Evolutionary conservation across 2,329 filamentous ascomycete genomes (phyloP), one percentile per base, ranked within the genome.

Genomic region (Microdochium nivale): DNA sequence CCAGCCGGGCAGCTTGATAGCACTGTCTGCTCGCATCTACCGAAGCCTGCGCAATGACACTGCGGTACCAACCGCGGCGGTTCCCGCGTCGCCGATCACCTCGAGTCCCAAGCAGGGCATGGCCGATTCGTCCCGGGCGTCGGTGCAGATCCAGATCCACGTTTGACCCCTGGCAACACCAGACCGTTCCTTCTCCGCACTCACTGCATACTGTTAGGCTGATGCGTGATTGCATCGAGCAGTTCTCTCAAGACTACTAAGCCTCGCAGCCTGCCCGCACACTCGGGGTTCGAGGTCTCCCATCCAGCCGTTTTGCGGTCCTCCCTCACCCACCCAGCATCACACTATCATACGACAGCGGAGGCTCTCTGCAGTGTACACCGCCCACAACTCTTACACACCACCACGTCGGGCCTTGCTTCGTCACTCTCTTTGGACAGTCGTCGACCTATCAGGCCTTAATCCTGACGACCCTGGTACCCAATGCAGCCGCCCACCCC

Each of bases 401-500:
- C 13, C 40, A 44, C 19, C 19, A 24, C 19, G 3, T 44, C 21
- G 13, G 23, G 19, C 16, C 19, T 19, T 13, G 14, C 40, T 11
- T 19, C 21, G n/a, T 44, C 40, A 19, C 40, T 4, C 40, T 11
- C 16, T 19, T 19, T 44, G 40, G 40, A 23, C 21, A 13, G 16
- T 19, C 16, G 5, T 23, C 21, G 40, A 44, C 40, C 40, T 44
- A 24, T 44, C 40, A 44, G 10, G 3, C 21, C 21, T 13, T 13
- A 24, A 44, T 3, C n/a, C 11, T 13, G 40, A 21, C 19, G 19
- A 44, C 40, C 40, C 40, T 19, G 53, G 53, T 51, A 52, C 56
- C 56, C 53, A 54, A 65, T 65, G 62, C 60, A 60, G 59, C 52
- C 5, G 50, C 71, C 72, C 65, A 62, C 77, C 56, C 78, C 80